These are phyloP conservation scores for Drechslerella dactyloides DNA, from an alignment of 2,329 filamentous ascomycete species.

Conservation along the genomic window DNA sequence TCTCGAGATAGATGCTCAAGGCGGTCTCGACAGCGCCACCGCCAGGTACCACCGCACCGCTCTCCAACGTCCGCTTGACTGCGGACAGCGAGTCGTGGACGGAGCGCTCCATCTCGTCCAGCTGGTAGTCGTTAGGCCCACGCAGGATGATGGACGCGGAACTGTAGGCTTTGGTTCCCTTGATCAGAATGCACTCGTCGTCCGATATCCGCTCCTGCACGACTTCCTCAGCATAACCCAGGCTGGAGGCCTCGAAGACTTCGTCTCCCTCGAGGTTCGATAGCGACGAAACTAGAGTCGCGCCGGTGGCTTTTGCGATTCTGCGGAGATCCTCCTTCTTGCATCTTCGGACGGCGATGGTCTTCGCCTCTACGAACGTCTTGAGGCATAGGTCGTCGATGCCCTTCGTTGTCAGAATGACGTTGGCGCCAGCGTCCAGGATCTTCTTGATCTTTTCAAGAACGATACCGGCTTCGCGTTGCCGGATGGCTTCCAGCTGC, in stretches of 20 bases:
- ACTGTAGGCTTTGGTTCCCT: constrained; percentile 91
- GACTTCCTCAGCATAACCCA: constrained; percentile 93
- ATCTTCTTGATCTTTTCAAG: constrained; percentile 96
- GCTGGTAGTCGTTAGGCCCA: constrained; percentile 91
- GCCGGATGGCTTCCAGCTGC: constrained; percentile 95
- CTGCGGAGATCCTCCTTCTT: constrained; percentile 98
- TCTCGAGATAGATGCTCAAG: constrained; percentile 97
- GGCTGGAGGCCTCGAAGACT: constrained; percentile 86
- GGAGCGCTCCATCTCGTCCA: constrained; percentile 99
- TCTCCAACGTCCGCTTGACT: constrained; percentile 96
- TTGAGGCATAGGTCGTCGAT: constrained; percentile 97
- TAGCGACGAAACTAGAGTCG: constrained; percentile 87
- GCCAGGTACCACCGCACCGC: constrained; percentile 93
- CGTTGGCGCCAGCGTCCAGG: constrained; percentile 93
- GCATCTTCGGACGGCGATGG: constrained; percentile 93
- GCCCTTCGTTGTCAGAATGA: constrained; percentile 95
- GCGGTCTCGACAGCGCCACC: constrained; percentile 98
- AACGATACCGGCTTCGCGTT: constrained; percentile 89
- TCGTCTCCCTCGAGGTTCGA: constrained; percentile 98
- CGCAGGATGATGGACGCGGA: constrained; percentile 96
- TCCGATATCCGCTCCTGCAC: constrained; percentile 98
- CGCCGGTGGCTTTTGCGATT: constrained; percentile 94
- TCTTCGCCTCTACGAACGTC: constrained; percentile 89
- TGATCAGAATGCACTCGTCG: constrained; percentile 96
- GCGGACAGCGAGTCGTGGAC: constrained; percentile 96